Conservation (phyloP, 208 protist genomes). For the Leishmania major region DNA sequence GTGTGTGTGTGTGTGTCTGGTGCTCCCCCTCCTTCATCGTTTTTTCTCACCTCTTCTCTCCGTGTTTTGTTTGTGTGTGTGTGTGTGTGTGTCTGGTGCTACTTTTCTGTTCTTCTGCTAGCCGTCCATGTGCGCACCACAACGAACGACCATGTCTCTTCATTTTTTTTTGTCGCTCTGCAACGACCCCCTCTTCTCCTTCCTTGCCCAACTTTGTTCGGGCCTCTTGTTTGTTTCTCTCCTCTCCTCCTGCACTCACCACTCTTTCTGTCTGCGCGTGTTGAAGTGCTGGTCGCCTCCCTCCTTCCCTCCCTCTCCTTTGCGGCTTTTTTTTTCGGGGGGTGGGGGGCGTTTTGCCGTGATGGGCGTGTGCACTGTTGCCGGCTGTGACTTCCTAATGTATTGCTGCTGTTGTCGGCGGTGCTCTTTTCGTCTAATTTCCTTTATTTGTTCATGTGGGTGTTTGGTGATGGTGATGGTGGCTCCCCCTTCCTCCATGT, state of each 20-base stretch:
- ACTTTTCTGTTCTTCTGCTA: background rate
- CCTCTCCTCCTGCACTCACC: background rate
- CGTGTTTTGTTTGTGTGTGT: no score
- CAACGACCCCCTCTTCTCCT: background rate
- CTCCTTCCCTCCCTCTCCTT: background rate
- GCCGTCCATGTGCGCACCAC: background rate
- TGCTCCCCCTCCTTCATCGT: background rate
- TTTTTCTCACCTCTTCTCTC: background rate
- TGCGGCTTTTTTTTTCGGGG: background rate
- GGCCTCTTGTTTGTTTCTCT: background rate
- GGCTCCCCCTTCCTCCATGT: background rate
- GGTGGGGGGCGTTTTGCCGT: no score
- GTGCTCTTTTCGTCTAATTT: background rate
- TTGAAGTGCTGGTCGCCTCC: background rate
- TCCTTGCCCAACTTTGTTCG: no score
- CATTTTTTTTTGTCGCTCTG: background rate
- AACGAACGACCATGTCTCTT: background rate
- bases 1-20: background rate
- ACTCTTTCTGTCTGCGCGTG: background rate
- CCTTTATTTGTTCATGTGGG: slow-evolving; percentile 8
- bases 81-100: background rate
- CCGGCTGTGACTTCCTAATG: background rate
- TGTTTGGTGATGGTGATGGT: background rate
- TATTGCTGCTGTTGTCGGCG: background rate
- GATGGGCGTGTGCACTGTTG: background rate